These are phyloP conservation scores for Pythium guiyangense DNA, from an alignment of 352 stramenopile genomes.

Conservation along the genomic window DNA sequence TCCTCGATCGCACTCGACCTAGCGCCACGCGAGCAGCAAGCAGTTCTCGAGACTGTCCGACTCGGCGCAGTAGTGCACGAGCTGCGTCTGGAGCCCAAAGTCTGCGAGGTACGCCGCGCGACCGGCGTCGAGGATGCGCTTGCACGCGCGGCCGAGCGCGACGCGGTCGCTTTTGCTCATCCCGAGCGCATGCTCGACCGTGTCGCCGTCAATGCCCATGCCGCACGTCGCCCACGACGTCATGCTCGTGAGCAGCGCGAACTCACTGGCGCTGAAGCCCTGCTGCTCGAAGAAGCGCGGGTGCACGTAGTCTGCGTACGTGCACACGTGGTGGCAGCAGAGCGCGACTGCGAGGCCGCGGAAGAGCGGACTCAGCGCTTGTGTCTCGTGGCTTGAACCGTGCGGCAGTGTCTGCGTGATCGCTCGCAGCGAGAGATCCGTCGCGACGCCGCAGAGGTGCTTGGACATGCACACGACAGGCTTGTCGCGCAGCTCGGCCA, in stretches of 20 bases:
- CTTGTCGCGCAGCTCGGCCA: slow-evolving; percentile 42
- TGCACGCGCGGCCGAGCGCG: slow-evolving; percentile 63
- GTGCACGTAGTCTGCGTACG: slow-evolving; percentile 75
- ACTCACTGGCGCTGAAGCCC: slow-evolving; percentile 54
- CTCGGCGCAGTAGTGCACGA: slow-evolving; percentile 78
- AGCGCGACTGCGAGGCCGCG: slow-evolving; percentile 65
- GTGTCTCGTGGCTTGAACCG: not conserved
- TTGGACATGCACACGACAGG: slow-evolving; percentile 84
- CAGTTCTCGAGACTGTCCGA: slow-evolving; percentile 80
- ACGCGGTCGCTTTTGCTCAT: slow-evolving; percentile 73
- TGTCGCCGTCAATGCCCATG: slow-evolving; percentile 59
- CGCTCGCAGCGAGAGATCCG: slow-evolving; percentile 70
- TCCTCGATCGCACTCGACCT: not conserved
- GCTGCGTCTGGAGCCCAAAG: slow-evolving; percentile 47
- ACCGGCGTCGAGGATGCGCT: slow-evolving; percentile 69
- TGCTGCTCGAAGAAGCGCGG: slow-evolving; percentile 51
- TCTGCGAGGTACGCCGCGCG: slow-evolving; percentile 50
- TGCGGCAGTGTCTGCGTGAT: slow-evolving; percentile 48
- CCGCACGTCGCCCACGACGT: slow-evolving; percentile 79
- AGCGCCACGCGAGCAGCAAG: slow-evolving; percentile 60
- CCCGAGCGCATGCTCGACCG: slow-evolving; percentile 57
- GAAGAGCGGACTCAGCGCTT: slow-evolving; percentile 30
- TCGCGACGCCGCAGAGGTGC: slow-evolving; percentile 79
- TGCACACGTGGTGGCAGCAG: slow-evolving; percentile 78
- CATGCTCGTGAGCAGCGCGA: slow-evolving; percentile 57